phyloP scores from a whole-genome alignment of 768 basidiomycete genomes.

The Collybia nuda region DNA sequence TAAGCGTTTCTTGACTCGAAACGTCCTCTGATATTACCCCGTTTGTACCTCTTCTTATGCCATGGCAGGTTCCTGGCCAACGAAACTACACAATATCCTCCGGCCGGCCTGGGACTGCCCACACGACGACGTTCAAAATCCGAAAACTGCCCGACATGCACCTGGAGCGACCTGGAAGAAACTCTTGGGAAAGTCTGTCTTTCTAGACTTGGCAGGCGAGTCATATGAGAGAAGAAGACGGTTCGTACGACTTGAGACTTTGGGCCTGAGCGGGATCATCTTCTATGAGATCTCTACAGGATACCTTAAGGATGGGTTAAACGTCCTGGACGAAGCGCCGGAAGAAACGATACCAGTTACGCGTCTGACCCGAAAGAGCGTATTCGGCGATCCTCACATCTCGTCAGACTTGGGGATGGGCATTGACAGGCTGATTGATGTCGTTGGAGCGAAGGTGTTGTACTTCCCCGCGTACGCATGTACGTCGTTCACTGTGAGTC shows the following conservation, averaged over 20 bases:
- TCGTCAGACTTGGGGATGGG: slow-evolving; percentile 21
- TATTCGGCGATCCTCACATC: slow-evolving; percentile 25
- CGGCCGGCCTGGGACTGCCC: slow-evolving; percentile 12
- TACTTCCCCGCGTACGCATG: slow-evolving; percentile 31
- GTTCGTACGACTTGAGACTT: slow-evolving; percentile 23
- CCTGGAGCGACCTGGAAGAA: slow-evolving; percentile 23
- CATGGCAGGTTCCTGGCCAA: slow-evolving; percentile 12
- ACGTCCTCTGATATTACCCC: too few relatives aligned
- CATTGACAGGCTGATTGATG: slow-evolving; percentile 25
- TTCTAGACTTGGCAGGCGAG: slow-evolving; percentile 18
- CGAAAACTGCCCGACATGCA: slow-evolving; percentile 10
- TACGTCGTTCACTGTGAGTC: slow-evolving; percentile 28
- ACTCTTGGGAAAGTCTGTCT: slow-evolving; percentile 18
- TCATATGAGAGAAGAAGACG: slow-evolving; percentile 13
- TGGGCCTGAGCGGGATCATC: slow-evolving; percentile 27
- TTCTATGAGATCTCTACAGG: slow-evolving; percentile 21
- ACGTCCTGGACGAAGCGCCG: neutral
- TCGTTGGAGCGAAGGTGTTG: slow-evolving; percentile 21
- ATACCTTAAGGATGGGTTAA: neutral
- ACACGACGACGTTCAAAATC: slow-evolving; percentile 1
- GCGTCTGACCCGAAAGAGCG: slow-evolving; percentile 16
- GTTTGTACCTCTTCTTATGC: too few relatives aligned
- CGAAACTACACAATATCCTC: slow-evolving; percentile 13
- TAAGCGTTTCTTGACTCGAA: too few relatives aligned
- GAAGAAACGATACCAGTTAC: neutral